Evolutionary conservation across 108 stramenopile genomes (phyloP).

Genomic region (Epithemia pelagica): DNA sequence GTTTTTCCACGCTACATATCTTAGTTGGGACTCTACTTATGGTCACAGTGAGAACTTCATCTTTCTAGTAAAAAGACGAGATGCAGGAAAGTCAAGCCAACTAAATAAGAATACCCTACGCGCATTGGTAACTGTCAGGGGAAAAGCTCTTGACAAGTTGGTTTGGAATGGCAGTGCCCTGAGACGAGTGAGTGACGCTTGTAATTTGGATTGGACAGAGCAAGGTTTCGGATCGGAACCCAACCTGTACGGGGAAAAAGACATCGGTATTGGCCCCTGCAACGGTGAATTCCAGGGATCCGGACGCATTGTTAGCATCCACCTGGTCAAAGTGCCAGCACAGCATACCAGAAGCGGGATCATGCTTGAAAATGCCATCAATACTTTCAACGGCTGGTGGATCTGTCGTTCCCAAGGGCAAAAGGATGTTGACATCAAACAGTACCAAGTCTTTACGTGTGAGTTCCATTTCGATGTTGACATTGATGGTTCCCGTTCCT

Average conservation of each 20-base stretch:
- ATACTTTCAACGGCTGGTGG: slow-evolving; percentile 77
- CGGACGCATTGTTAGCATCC: slow-evolving; percentile 77
- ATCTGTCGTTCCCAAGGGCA: slow-evolving; percentile 89
- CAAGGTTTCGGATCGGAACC: slow-evolving; percentile 86
- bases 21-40: too few relatives aligned
- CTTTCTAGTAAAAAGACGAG: too few relatives aligned
- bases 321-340: slow-evolving; percentile 94
- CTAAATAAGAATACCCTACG: slow-evolving; percentile 17
- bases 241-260: slow-evolving; percentile 94
- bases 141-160: slow-evolving; percentile 53
- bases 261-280: slow-evolving; percentile 71
- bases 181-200: slow-evolving; percentile 43
- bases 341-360: slow-evolving; percentile 84
- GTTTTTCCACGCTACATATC: too few relatives aligned
- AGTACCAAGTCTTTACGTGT: slow-evolving; percentile 69
- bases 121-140: slow-evolving; percentile 71
- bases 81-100: too few relatives aligned
- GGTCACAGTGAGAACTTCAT: too few relatives aligned
- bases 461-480: slow-evolving; percentile 94
- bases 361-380: slow-evolving; percentile 92
- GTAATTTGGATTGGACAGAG: slow-evolving; percentile 83
- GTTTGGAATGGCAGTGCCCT: slow-evolving; percentile 76
- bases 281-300: slow-evolving; percentile 91
- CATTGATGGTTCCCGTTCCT: slow-evolving; percentile 86
- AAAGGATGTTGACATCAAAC: slow-evolving; percentile 89